Evolutionary conservation across 2,329 filamentous ascomycete species (phyloP), one percentile per base, ranked within the genome.

Genomic region (Paecilomyces fulvus): DNA sequence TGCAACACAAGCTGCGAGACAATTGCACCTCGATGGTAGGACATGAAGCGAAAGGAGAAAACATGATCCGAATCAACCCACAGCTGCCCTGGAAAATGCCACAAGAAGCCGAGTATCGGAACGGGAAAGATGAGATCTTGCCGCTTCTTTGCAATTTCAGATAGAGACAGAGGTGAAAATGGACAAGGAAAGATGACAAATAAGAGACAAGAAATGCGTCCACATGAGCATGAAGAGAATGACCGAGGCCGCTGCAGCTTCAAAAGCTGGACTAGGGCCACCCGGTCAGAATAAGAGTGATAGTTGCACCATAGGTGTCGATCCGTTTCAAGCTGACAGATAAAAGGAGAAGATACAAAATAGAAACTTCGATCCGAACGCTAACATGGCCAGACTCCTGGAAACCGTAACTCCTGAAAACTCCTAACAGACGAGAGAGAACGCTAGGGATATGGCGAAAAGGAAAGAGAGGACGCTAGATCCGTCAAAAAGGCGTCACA

Each of bases 331-430:
- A 43, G 14, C 14, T 58, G 58, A 59, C 53, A 52, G 53, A 56
- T 51, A 55, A 49, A 33, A 54, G 56, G 51, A 28, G 25, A 53
- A 49, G 10, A 49, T 49, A 23, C 48, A 49, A 43, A n/a, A 28
- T 23, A 28, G 48, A 28, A 23, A 12, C 20, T 23, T 49, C 48
- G 14, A 49, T 17, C 37, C 37, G 12, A 49, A 23, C 48, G 48
- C 48, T 49, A 23, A 49, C 48, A 23, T 14, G 20, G 25, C 25
- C 48, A 49, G 25, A 49, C 48, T 49, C 52, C 58, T 43, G 57
- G 56, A 55, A 59, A 58, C 61, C 60, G 20, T 59, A 63, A 61
- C 61, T 59, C 60, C 59, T 52, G 61, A 51, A 60, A 59, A 59
- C 52, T 54, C 57, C 59, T 49, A 58, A 61, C 50, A 59, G 57